A percentile compares a stretch with the other conserved stretches of the same genome.
phyloP scores from a whole-genome alignment of 805 yeast genomes.

The Wickerhamomyces rabaulensis region DNA sequence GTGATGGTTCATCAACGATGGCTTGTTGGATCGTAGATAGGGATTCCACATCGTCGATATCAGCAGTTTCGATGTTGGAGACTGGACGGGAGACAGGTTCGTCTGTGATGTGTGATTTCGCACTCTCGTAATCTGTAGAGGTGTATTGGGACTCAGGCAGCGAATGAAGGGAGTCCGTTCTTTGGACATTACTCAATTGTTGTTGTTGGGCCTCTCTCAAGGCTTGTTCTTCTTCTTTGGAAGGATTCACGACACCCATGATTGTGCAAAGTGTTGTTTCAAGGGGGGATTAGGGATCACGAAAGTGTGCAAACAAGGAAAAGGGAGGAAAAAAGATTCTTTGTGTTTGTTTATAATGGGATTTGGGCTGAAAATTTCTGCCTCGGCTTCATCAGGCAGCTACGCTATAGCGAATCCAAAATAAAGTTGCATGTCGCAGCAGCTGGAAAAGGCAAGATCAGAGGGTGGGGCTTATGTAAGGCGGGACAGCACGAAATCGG shows the following conservation, averaged over 20 bases:
- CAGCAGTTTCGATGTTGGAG: conserved; percentile 2
- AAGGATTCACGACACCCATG: conserved; percentile 5
- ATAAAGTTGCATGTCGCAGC: not conserved
- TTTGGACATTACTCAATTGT: not conserved
- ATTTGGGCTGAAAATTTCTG: not conserved
- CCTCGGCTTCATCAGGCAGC: not conserved
- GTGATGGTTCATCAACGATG: not conserved
- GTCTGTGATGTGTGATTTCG: conserved; percentile 12
- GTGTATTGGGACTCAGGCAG: conserved; percentile 4
- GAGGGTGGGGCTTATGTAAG: not conserved
- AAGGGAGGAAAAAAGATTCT: not conserved
- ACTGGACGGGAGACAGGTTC: conserved; percentile 4
- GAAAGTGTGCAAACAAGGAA: too few species aligned
- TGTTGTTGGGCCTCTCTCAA: conserved; percentile 10
- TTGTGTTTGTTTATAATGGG: not conserved
- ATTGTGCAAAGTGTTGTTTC: not conserved
- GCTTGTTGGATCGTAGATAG: conserved; percentile 3
- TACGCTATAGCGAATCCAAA: too few species aligned
- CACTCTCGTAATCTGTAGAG: conserved; percentile 22
- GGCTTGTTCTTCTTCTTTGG: conserved; percentile 16
- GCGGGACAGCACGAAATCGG: too few species aligned
- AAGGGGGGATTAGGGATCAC: too few species aligned
- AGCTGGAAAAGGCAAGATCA: not conserved
- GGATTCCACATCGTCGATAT: conserved; percentile 6
- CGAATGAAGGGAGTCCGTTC: conserved; percentile 1